These are phyloP conservation scores for Fusarium secorum DNA, from an alignment of 2,329 filamentous ascomycete species.

Conservation along the genomic window DNA sequence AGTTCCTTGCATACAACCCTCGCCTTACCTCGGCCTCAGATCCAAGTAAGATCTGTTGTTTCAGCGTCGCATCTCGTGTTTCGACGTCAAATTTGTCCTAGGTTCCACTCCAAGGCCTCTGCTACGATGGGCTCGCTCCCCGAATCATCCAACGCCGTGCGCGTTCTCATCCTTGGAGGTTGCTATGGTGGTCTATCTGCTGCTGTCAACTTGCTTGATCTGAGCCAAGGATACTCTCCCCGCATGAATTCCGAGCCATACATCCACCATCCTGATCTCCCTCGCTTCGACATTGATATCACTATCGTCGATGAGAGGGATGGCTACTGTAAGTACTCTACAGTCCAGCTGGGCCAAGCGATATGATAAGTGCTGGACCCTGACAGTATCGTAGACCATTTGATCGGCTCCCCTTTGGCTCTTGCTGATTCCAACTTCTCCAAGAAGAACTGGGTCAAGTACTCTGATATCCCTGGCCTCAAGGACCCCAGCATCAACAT, in stretches of 20 bases:
- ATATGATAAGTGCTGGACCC: neutral
- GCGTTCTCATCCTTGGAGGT: constrained; percentile 73
- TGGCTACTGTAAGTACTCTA: constrained; percentile 72
- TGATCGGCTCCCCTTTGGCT: constrained; percentile 78
- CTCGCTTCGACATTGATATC: constrained; percentile 68
- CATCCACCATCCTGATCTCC: constrained; percentile 51
- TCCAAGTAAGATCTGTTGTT: neutral
- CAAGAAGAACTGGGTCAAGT: constrained; percentile 74
- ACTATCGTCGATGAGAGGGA: constrained; percentile 82
- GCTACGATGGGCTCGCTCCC: constrained; percentile 46
- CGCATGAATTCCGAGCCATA: constrained; percentile 53
- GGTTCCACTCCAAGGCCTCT: constrained; percentile 13
- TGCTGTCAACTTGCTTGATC: constrained; percentile 72
- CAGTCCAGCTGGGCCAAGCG: neutral
- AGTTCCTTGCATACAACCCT: constrained; percentile 2
- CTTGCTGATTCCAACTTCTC: constrained; percentile 70
- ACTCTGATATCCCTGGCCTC: constrained; percentile 71
- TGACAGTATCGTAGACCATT: constrained; percentile 63
- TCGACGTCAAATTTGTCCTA: constrained; percentile 9
- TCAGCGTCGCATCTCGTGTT: neutral
- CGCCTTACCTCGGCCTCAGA: constrained; percentile 7
- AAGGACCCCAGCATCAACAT: constrained; percentile 68
- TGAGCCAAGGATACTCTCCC: constrained; percentile 64
- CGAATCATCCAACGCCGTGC: constrained; percentile 50
- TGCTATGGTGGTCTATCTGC: constrained; percentile 76